These are phyloP conservation scores for Xanthoconium separans DNA, from an alignment of 1,284 basidiomycete species.

Conservation along the genomic window DNA sequence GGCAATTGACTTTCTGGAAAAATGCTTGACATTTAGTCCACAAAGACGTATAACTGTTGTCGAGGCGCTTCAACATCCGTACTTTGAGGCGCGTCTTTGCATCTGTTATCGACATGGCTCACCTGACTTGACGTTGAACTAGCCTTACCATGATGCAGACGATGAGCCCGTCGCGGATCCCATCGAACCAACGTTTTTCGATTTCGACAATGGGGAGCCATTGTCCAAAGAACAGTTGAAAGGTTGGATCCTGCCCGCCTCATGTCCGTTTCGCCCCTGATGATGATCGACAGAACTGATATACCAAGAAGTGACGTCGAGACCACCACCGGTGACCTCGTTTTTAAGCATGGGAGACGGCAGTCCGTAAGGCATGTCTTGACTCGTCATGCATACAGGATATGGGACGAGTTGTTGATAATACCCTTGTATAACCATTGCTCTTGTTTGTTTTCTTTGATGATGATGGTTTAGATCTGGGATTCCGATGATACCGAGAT, in stretches of 20 bases:
- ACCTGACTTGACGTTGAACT: background rate
- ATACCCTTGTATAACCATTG: background rate
- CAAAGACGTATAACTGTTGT: slow-evolving; percentile 87
- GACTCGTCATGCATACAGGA: background rate
- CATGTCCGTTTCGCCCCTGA: background rate
- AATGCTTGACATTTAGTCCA: slow-evolving; percentile 91
- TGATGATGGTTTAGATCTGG: background rate
- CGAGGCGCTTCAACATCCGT: slow-evolving; percentile 90
- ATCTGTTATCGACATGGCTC: background rate
- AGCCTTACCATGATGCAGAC: slow-evolving; percentile 83
- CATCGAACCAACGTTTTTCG: slow-evolving; percentile 85
- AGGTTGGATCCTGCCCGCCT: slow-evolving; percentile 42
- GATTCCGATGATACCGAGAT: slow-evolving; percentile 19
- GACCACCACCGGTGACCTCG: slow-evolving; percentile 13
- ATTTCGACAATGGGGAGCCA: slow-evolving; percentile 77
- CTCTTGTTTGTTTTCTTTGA: background rate
- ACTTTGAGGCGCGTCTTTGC: slow-evolving; percentile 64
- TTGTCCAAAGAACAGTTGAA: slow-evolving; percentile 70
- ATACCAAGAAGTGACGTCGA: slow-evolving; percentile 28
- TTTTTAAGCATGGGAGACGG: slow-evolving; percentile 13
- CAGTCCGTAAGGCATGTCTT: slow-evolving; percentile 1
- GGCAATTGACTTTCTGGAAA: slow-evolving; percentile 89
- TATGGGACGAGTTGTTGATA: background rate
- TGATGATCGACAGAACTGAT: slow-evolving; percentile 23
- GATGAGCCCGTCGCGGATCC: slow-evolving; percentile 85